Conservation (phyloP, 305 asterid species). For the Fraxinus baroniana region DNA sequence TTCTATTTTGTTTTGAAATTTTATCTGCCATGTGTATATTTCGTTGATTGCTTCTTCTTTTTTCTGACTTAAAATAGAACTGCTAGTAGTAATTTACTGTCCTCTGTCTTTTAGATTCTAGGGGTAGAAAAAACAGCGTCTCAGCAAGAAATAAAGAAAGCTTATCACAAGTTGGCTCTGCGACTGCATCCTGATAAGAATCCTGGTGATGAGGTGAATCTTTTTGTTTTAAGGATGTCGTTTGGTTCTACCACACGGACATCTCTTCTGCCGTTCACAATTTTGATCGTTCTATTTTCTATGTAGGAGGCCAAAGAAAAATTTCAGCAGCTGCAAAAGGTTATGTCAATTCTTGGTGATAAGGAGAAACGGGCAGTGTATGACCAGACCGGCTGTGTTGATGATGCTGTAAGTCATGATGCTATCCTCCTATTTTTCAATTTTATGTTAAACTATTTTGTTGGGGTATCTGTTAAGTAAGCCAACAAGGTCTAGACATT, state of each 20-base stretch:
- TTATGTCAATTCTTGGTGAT: slow-evolving; percentile 86
- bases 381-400: slow-evolving; percentile 93
- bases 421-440: slow-evolving; percentile 7
- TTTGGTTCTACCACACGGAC: neutral
- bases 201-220: slow-evolving; percentile 72
- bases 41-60: neutral
- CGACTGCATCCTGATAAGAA: slow-evolving; percentile 91
- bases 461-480: neutral
- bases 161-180: slow-evolving; percentile 85
- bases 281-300: slow-evolving; percentile 11
- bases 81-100: slow-evolving; percentile 12
- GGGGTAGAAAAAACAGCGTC: slow-evolving; percentile 79
- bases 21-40: neutral
- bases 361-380: slow-evolving; percentile 91
- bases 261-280: neutral
- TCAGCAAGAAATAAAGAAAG: slow-evolving; percentile 80
- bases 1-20: neutral
- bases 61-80: neutral
- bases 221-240: slow-evolving; percentile 2
- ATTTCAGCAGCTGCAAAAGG: slow-evolving; percentile 94
- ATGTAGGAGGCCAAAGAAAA: slow-evolving; percentile 88
- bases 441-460: neutral
- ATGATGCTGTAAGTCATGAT: slow-evolving; percentile 75
- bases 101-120: slow-evolving; percentile 53
- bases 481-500: neutral